phyloP scores from a whole-genome alignment of 2,329 filamentous ascomycete species.

The Cladosporium sp. region DNA sequence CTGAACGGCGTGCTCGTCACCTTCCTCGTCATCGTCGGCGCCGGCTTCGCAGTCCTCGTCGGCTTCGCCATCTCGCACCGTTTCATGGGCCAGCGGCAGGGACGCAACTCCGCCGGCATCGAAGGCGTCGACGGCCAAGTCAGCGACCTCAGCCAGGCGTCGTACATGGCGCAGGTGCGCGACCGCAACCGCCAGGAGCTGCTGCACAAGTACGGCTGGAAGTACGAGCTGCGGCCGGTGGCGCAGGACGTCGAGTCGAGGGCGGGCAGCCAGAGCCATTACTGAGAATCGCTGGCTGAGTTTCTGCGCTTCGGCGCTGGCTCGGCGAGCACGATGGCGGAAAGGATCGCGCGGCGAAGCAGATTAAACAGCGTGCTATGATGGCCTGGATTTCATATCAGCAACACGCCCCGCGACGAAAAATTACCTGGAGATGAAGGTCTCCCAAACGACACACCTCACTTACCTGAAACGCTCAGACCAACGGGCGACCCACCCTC shows the following conservation, averaged over 20 bases:
- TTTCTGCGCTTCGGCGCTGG: too few species aligned
- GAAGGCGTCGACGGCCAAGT: not conserved
- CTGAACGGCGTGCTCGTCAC: slow-evolving; percentile 11
- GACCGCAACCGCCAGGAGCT: slow-evolving; percentile 9
- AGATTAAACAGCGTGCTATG: not conserved
- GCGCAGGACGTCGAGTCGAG: slow-evolving; percentile 2
- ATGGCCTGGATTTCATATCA: too few species aligned
- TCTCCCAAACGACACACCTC: too few species aligned
- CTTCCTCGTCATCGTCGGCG: slow-evolving; percentile 40
- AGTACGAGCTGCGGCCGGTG: slow-evolving; percentile 8
- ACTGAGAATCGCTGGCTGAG: not conserved
- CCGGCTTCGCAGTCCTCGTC: slow-evolving; percentile 55
- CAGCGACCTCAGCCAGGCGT: slow-evolving; percentile 5
- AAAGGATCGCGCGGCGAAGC: not conserved
- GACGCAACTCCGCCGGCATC: not conserved
- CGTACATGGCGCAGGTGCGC: slow-evolving; percentile 10
- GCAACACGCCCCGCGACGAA: too few species aligned
- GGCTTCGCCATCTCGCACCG: slow-evolving; percentile 10
- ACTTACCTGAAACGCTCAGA: too few species aligned
- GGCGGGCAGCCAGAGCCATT: slow-evolving; percentile 10
- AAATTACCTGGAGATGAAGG: too few species aligned
- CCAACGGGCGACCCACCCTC: too few species aligned
- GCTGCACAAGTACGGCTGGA: slow-evolving; percentile 11
- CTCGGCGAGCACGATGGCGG: too few species aligned
- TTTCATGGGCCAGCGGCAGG: slow-evolving; percentile 2